phyloP scores from a whole-genome alignment of 805 yeast species.

The Torulaspora gathmanii region DNA sequence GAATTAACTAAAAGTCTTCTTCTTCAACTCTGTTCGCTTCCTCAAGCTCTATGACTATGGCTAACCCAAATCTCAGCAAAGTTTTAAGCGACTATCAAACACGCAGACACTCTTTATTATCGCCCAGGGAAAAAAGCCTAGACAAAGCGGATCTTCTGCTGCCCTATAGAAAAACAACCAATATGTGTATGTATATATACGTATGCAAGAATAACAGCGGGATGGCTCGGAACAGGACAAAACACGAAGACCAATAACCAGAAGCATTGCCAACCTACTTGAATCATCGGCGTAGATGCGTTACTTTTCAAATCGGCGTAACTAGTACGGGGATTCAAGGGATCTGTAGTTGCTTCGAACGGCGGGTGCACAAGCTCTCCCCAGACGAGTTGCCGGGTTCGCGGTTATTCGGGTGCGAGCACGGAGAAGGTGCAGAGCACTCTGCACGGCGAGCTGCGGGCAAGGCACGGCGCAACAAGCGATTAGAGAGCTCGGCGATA shows the following conservation, averaged over 20 bases:
- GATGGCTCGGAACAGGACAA: too few species aligned
- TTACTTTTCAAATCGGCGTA: not conserved
- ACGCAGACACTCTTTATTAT: not conserved
- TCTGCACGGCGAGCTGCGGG: not conserved
- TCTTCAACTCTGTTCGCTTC: not conserved
- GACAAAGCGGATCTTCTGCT: not conserved
- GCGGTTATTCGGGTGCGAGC: conserved; percentile 4
- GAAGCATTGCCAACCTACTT: not conserved
- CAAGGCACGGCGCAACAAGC: not conserved
- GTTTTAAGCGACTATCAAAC: not conserved
- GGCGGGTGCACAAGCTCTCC: not conserved
- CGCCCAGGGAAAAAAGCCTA: not conserved
- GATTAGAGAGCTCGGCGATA: not conserved
- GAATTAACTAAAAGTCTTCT: too few species aligned
- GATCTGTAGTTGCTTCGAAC: not conserved
- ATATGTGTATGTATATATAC: not conserved
- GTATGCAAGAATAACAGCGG: too few species aligned
- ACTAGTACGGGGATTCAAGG: not conserved
- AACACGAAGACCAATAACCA: not conserved
- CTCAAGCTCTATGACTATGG: not conserved
- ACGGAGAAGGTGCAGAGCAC: not conserved
- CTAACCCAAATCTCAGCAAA: too few species aligned
- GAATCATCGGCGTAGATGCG: not conserved
- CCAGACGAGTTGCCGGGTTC: not conserved
- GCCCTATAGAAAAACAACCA: not conserved